phyloP scores from a whole-genome alignment of 1,284 basidiomycete species.

The Rhodotorula sp. region DNA sequence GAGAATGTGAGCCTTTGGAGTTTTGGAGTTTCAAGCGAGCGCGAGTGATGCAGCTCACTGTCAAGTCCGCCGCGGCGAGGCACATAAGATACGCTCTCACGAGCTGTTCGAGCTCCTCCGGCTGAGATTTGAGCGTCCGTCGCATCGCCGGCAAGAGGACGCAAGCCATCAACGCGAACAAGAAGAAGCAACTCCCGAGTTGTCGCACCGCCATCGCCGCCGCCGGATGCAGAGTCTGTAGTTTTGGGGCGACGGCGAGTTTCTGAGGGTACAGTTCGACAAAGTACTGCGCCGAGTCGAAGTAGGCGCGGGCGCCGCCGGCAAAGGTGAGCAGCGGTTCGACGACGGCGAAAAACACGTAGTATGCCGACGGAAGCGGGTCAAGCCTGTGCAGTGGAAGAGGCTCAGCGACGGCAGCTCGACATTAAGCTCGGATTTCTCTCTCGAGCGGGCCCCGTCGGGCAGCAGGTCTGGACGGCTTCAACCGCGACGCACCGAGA shows the following conservation, averaged over 20 bases:
- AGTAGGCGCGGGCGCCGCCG: constrained; percentile 50
- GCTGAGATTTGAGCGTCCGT: constrained; percentile 37
- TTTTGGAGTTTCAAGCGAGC: no score
- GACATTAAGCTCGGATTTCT: neutral
- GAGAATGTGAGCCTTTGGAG: neutral
- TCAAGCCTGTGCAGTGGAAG: neutral
- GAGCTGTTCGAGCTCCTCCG: constrained; percentile 45
- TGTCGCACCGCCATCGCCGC: constrained; percentile 47
- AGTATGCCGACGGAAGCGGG: constrained; percentile 24
- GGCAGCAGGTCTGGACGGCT: no score
- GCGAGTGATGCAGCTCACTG: constrained; percentile 8
- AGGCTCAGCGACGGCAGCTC: neutral
- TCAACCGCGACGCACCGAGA: no score
- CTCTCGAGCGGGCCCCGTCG: no score
- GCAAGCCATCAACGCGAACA: constrained; percentile 51
- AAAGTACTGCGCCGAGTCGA: constrained; percentile 47
- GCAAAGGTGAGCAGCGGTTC: constrained; percentile 46
- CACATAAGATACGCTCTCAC: constrained; percentile 48
- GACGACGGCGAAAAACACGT: constrained; percentile 38
- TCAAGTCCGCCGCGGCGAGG: constrained; percentile 51
- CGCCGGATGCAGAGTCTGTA: constrained; percentile 45
- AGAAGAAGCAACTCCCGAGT: constrained; percentile 53
- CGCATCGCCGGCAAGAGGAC: constrained; percentile 48
- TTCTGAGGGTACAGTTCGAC: constrained; percentile 45
- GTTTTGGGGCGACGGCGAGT: constrained; percentile 36